A percentile compares a stretch with the other conserved stretches of the same genome.
Conservation (phyloP, 148 eudicot species). For the Rhododendron henanense region DNA sequence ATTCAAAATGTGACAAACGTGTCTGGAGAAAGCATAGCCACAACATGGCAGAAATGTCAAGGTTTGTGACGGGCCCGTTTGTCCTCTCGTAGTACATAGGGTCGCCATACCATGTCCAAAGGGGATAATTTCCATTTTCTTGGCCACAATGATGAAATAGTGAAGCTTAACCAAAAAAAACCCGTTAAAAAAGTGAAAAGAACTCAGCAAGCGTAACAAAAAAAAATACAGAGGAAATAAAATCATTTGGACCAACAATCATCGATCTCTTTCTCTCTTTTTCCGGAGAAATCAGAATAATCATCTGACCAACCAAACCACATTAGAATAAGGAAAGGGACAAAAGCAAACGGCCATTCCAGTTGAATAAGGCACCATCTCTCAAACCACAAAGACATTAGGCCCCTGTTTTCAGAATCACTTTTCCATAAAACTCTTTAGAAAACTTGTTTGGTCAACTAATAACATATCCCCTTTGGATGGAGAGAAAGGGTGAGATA, state of each 20-base stretch:
- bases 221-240: neutral
- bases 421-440: neutral
- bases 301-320: conserved; percentile 12
- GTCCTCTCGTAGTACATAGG: neutral
- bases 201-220: neutral
- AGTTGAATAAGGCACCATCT: neutral
- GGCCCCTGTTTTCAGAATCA: conserved; percentile 6
- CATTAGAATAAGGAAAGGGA: neutral
- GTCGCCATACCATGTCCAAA: neutral
- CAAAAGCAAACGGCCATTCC: conserved; percentile 11
- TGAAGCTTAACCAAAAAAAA: neutral
- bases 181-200: neutral
- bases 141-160: neutral
- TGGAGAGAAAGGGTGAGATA: no score
- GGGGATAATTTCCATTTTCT: neutral
- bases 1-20: neutral
- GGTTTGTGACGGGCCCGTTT: neutral
- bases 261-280: neutral
- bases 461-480: neutral
- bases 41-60: neutral
- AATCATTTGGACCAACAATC: neutral
- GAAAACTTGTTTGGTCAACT: neutral
- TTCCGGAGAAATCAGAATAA: conserved; percentile 14
- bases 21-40: neutral
- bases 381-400: neutral